Base-by-base conservation (phyloP, 176 grass and related monocot genomes). In the Aechmea fasciata region DNA sequence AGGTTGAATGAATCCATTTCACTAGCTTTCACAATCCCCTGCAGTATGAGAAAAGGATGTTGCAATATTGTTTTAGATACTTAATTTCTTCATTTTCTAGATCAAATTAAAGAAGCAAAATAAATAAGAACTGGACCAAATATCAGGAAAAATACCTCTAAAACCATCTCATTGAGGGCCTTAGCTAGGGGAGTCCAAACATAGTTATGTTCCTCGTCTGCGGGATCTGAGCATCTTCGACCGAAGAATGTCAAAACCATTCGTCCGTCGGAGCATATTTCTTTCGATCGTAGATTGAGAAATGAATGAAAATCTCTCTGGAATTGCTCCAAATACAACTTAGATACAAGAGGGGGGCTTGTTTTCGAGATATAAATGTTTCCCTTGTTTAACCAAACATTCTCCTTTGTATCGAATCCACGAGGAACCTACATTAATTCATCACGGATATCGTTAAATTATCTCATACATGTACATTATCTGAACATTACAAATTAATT, bases 291-390 rank as follows among this genome's bases (percentile, higher is more conserved):
- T 0, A 71, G 55, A 62, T 10, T 47, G 28, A 91, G 85, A 57
- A 91, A 91, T 47, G 49, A n/a, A n/a, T 65, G 74, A 23, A 91
- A 75, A 52, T 91, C 85, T 48, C 71, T 53, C 25, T 62, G n/a
- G 49, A 78, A 81, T 51, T 75, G 81, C 41, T 65, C 10, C 26
- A 48, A 69, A 59, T 91, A 87, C 20, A 74, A 48, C 10, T 75
- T 25, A 47, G 73, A 80, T 53, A 82, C 88, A 13, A 19, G 2
- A 11, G 75, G 51, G 9, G 75, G 67, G 64, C 77, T 84, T 9
- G 63, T 23, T 50, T 77, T 67, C 26, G 69, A 71, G 11, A 85
- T 75, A 51, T 85, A 88, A 9, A 92, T 80, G 76, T 82, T 83
- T 51, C 73, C 72, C 11, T 69, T 71, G 54, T 92, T 91, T 18